A percentile compares a stretch with the other conserved stretches of the same genome.
Conservation (phyloP, 306 rosid genomes). For the Glycine soja region DNA sequence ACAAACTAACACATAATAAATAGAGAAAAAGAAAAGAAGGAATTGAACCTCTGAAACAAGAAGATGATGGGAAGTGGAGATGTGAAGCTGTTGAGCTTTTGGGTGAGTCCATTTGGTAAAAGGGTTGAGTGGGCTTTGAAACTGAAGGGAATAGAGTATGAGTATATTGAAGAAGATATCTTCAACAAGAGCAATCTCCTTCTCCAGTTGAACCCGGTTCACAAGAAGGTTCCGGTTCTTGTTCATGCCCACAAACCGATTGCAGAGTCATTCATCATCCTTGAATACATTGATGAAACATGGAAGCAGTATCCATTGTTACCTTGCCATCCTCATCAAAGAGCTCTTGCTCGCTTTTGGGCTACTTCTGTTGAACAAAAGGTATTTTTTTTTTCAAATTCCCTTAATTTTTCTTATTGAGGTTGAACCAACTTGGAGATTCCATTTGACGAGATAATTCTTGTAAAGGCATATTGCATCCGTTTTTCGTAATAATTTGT, state of each 20-base stretch:
- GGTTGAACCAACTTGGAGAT: too few species aligned
- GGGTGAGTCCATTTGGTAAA: constrained; percentile 35
- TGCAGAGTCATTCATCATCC: constrained; percentile 46
- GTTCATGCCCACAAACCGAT: constrained; percentile 19
- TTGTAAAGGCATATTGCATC: too few species aligned
- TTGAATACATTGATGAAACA: constrained; percentile 49
- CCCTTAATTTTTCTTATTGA: not conserved
- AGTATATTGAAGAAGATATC: constrained; percentile 51
- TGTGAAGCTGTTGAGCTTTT: constrained; percentile 45
- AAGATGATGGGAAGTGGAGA: constrained; percentile 38
- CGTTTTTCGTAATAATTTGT: too few species aligned
- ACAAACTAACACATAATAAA: too few species aligned
- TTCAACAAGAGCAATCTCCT: constrained; percentile 51
- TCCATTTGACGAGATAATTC: too few species aligned
- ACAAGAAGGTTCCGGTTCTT: constrained; percentile 43
- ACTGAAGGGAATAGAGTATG: constrained; percentile 44
- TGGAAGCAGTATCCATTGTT: constrained; percentile 45
- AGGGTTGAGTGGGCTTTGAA: constrained; percentile 52
- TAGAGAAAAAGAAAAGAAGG: too few species aligned
- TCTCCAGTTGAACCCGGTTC: constrained; percentile 48
- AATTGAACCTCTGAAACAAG: not conserved
- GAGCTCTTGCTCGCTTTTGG: constrained; percentile 51
- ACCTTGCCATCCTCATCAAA: constrained; percentile 51
- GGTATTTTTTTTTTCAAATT: not conserved
- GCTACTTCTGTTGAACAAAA: constrained; percentile 39